Percentiles rank a stretch among this genome's conserved stretches.
Conservation (phyloP, 2,329 filamentous ascomycete genomes). For the Corynespora cassiicola region DNA sequence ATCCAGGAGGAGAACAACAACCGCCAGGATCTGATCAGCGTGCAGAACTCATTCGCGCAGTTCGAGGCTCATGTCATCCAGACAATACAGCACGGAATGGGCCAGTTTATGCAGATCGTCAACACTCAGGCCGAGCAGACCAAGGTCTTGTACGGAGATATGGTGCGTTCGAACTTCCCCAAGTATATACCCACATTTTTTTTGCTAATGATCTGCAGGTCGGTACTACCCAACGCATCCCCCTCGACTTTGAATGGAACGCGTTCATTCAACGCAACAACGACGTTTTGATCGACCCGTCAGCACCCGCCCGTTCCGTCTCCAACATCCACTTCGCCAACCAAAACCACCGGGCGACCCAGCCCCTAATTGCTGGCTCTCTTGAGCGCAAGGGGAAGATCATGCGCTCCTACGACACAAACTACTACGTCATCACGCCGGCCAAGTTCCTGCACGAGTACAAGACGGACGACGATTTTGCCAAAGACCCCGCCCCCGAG, state of each 20-base stretch:
- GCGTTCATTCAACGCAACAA: conserved; percentile 77
- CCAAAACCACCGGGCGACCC: conserved; percentile 80
- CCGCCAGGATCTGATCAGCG: conserved; percentile 84
- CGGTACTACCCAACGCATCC: conserved; percentile 75
- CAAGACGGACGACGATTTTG: conserved; percentile 83
- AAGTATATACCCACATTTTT: too few relatives aligned
- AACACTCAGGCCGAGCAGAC: conserved; percentile 82
- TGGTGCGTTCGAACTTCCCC: conserved; percentile 57
- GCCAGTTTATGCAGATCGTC: conserved; percentile 81
- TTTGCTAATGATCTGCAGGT: too few relatives aligned
- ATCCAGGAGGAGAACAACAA: conserved; percentile 96
- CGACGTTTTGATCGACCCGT: conserved; percentile 78
- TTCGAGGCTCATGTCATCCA: conserved; percentile 89
- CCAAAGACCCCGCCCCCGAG: conserved; percentile 80
- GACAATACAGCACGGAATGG: conserved; percentile 81
- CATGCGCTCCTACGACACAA: conserved; percentile 78
- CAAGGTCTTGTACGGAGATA: conserved; percentile 81
- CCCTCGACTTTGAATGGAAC: conserved; percentile 89
- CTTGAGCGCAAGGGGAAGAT: conserved; percentile 92
- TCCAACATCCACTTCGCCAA: conserved; percentile 84
- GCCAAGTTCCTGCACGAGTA: conserved; percentile 93
- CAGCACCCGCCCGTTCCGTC: conserved; percentile 74
- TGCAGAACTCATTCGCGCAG: conserved; percentile 87
- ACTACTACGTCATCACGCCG: conserved; percentile 90
- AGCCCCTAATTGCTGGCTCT: conserved; percentile 83